Conservation (phyloP, 257 asterid genomes). For the Capsicum baccatum region DNA sequence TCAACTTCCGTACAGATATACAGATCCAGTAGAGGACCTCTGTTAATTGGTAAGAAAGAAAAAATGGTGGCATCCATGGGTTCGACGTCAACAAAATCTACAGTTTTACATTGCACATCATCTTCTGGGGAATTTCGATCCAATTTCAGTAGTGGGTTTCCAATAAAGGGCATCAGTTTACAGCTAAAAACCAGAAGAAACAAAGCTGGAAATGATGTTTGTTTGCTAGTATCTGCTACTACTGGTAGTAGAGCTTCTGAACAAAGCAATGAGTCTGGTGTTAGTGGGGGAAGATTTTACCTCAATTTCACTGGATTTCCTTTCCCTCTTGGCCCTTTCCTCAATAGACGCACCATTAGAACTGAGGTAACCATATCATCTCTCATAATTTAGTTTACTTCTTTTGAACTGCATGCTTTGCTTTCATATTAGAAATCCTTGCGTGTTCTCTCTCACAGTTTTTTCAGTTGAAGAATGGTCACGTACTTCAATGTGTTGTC, state of each 20-base stretch:
- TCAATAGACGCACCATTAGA: slow-evolving; percentile 79
- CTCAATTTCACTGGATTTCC: slow-evolving; percentile 92
- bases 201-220: slow-evolving; percentile 38
- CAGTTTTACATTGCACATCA: slow-evolving; percentile 36
- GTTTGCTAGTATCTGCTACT: slow-evolving; percentile 45
- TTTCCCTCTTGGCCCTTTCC: slow-evolving; percentile 96
- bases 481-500: not conserved
- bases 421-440: not conserved
- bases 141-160: slow-evolving; percentile 48
- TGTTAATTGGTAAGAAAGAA: slow-evolving; percentile 18
- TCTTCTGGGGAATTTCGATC: slow-evolving; percentile 46
- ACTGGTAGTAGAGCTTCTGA: slow-evolving; percentile 42
- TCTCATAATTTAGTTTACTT: not conserved
- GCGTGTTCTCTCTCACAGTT: too few relatives aligned
- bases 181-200: slow-evolving; percentile 56
- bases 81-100: slow-evolving; percentile 52
- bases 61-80: slow-evolving; percentile 58
- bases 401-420: not conserved
- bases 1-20: not conserved
- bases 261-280: slow-evolving; percentile 37
- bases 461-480: too few relatives aligned
- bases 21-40: not conserved
- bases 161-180: slow-evolving; percentile 48
- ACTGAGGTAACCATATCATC: slow-evolving; percentile 60
- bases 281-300: slow-evolving; percentile 70